Evolutionary conservation across 805 yeast species (phyloP).

Genomic region (Saccharomycopsis sp.): DNA sequence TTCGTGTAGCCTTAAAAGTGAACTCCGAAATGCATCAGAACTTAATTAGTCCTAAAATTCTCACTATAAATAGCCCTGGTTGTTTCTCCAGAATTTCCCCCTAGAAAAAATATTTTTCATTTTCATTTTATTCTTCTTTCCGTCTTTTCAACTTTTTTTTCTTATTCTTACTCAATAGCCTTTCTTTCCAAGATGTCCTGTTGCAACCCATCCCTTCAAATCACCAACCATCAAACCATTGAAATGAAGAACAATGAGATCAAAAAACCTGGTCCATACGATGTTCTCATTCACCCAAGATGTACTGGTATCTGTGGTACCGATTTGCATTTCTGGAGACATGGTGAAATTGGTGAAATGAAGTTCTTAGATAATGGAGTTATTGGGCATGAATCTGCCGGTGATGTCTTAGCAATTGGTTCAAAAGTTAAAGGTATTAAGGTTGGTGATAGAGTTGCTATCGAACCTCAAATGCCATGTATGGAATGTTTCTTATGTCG

Average conservation of each 20-base stretch:
- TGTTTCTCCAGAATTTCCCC: no score
- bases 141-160: not conserved
- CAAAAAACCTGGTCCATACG: slow-evolving; percentile 27
- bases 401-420: slow-evolving; percentile 43
- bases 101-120: no score
- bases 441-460: slow-evolving; percentile 42
- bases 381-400: slow-evolving; percentile 41
- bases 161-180: not conserved
- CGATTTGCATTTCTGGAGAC: slow-evolving; percentile 62
- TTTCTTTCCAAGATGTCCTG: slow-evolving; percentile 3
- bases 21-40: no score
- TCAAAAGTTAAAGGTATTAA: slow-evolving; percentile 38
- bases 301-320: slow-evolving; percentile 74
- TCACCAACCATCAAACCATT: slow-evolving; percentile 17
- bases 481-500: slow-evolving; percentile 33
- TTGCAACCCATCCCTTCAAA: slow-evolving; percentile 18
- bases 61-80: no score
- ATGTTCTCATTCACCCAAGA: slow-evolving; percentile 49
- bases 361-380: slow-evolving; percentile 31
- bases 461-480: slow-evolving; percentile 53
- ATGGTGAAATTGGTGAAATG: slow-evolving; percentile 54
- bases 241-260: slow-evolving; percentile 13
- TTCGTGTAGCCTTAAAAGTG: no score
- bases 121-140: not conserved
- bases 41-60: no score